Evolutionary conservation across 805 yeast genomes (phyloP), one percentile per base, ranked within the genome.

Genomic region (Debaryomyces maramus): DNA sequence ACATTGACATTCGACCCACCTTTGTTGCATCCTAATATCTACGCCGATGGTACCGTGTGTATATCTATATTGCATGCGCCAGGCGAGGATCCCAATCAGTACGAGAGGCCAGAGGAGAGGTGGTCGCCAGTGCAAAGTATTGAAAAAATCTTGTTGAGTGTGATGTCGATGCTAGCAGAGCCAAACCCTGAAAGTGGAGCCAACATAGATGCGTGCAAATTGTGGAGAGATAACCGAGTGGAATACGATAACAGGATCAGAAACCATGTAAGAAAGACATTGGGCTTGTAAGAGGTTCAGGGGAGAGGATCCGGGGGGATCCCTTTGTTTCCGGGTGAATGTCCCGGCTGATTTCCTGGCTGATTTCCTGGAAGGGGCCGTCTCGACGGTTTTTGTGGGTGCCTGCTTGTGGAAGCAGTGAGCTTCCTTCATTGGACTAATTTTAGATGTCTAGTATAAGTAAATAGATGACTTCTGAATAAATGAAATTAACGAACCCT

Each of bases 121-220:
- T 93, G 99, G 99, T 86, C 95, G 5, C 99, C 99, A 0, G 90
- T 93, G 21, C 99, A 93, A 61, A 86, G 95, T 58, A 90, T 93
- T n/a, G 99, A 93, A 65, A 93, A 93, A 75, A 93, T 93, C 45
- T 70, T 93, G 45, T 66, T 93, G 43, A 85, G 95, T 61, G 98
- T 93, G 16, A 80, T 90, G 75, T 86, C 96, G 55, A 90, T 93
- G 97, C 73, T 93, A 45, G 96, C 97, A 18, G 96, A 93, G 63
- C 98, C 99, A 3, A 93, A 93, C 57, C 84, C 87, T 22, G 97
- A 91, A 61, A 85, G 95, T 53, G 98, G 97, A 8, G 99, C 99
- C 36, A 88, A 93, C 54, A 77, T 78, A 21, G 85, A 79, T 47
- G 84, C 83, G 1, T 80, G 86, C 52, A 89, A 89, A 61, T 73